Percentiles rank a stretch among this genome's conserved stretches.
phyloP scores from a whole-genome alignment of 2,329 filamentous ascomycete genomes.

The Fusarium irregulare region DNA sequence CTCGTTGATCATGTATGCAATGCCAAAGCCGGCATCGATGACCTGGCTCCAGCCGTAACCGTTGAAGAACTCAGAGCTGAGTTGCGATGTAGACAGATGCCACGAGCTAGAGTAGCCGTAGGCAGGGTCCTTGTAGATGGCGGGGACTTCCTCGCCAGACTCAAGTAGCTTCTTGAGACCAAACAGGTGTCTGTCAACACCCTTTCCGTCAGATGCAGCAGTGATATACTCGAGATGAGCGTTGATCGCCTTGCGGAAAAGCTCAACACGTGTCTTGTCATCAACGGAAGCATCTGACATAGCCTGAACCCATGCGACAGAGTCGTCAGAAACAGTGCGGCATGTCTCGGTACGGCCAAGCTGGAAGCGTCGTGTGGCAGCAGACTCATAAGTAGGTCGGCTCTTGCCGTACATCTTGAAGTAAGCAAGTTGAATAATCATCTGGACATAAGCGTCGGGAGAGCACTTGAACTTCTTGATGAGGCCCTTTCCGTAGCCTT shows the following conservation, averaged over 20 bases:
- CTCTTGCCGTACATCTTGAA: slow-evolving; percentile 99
- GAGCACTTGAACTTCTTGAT: slow-evolving; percentile 99
- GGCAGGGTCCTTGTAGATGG: slow-evolving; percentile 87
- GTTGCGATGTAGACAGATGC: slow-evolving; percentile 89
- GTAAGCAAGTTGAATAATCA: slow-evolving; percentile 98
- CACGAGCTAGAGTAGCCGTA: slow-evolving; percentile 86
- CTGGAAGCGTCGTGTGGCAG: slow-evolving; percentile 94
- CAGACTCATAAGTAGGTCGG: slow-evolving; percentile 96
- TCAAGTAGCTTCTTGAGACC: slow-evolving; percentile 91
- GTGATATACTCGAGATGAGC: slow-evolving; percentile 91
- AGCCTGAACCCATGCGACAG: slow-evolving; percentile 87
- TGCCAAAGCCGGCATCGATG: slow-evolving; percentile 93
- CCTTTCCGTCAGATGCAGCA: slow-evolving; percentile 89
- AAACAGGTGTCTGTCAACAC: slow-evolving; percentile 96
- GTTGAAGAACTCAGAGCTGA: slow-evolving; percentile 98
- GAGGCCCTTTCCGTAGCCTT: slow-evolving; percentile 96
- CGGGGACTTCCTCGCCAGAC: slow-evolving; percentile 82
- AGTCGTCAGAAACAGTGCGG: slow-evolving; percentile 90
- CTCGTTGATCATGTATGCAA: slow-evolving; percentile 99
- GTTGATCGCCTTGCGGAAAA: slow-evolving; percentile 85
- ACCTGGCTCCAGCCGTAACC: slow-evolving; percentile 99
- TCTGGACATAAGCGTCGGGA: slow-evolving; percentile 96
- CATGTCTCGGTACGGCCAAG: slow-evolving; percentile 96
- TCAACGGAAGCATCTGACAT: slow-evolving; percentile 78
- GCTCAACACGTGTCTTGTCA: slow-evolving; percentile 73